phyloP scores from a whole-genome alignment of 768 basidiomycete species.

The Lactifluus echinatus region DNA sequence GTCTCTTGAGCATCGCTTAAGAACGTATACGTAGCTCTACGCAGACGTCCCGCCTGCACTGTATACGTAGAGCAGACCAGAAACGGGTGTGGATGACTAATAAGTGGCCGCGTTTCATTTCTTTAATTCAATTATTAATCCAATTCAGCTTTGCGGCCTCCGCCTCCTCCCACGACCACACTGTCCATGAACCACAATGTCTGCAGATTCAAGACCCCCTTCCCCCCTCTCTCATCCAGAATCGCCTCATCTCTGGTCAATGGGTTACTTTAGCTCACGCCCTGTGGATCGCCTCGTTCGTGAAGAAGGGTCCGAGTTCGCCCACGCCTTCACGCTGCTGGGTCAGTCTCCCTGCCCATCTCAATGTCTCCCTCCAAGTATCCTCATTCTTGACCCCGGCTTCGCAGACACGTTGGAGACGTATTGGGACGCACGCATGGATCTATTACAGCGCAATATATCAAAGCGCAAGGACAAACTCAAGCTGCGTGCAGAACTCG shows the following conservation, averaged over 20 bases:
- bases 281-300: slow-evolving; percentile 67
- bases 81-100: no score
- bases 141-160: neutral
- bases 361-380: slow-evolving; percentile 17
- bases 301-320: slow-evolving; percentile 69
- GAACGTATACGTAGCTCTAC: no score
- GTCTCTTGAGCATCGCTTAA: no score
- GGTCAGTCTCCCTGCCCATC: slow-evolving; percentile 35
- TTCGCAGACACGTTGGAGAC: slow-evolving; percentile 83
- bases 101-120: neutral
- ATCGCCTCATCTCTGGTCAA: slow-evolving; percentile 23
- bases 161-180: slow-evolving; percentile 13
- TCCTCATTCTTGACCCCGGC: neutral
- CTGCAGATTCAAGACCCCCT: slow-evolving; percentile 30
- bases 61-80: no score
- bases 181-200: slow-evolving; percentile 19
- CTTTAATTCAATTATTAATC: no score
- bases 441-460: slow-evolving; percentile 72
- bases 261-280: slow-evolving; percentile 49
- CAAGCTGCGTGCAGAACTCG: slow-evolving; percentile 74
- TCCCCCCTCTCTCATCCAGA: slow-evolving; percentile 29
- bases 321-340: slow-evolving; percentile 76
- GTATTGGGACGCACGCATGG: slow-evolving; percentile 86
- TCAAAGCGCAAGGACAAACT: slow-evolving; percentile 82
- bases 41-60: no score